A percentile compares a stretch with the other conserved stretches of the same genome.
These are phyloP conservation scores for Basidiobolus meristosporus DNA, from an alignment of 371 early-diverging fungal genomes.

Conservation along the genomic window DNA sequence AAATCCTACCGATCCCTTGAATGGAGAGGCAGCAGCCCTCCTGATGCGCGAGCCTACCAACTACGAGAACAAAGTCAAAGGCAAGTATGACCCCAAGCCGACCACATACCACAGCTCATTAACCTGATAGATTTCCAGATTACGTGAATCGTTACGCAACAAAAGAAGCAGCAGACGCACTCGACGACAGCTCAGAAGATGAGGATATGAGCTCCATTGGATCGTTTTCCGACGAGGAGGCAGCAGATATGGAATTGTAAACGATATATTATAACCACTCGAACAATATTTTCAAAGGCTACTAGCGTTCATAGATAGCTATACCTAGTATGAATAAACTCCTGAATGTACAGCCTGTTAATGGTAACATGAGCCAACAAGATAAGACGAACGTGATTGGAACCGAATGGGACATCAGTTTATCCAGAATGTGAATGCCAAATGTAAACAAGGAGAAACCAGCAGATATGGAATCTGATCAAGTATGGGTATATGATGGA, in stretches of 20 bases:
- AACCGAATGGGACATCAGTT: background rate
- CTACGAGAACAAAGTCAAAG: conserved; percentile 91
- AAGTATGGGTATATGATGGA: background rate
- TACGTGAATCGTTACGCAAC: conserved; percentile 73
- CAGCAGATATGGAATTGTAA: conserved; percentile 53
- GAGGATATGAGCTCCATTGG: conserved; percentile 64
- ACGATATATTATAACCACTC: no score
- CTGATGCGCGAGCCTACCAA: conserved; percentile 83
- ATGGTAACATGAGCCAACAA: no score
- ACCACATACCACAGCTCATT: background rate
- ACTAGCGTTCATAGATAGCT: no score
- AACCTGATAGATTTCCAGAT: conserved; percentile 20
- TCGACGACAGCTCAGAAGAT: conserved; percentile 46
- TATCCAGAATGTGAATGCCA: background rate
- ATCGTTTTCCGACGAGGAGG: conserved; percentile 59
- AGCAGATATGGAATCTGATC: background rate
- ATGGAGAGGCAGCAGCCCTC: conserved; percentile 96
- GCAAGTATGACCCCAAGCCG: conserved; percentile 12
- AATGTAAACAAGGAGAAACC: background rate
- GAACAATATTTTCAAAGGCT: no score
- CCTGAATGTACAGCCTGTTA: no score
- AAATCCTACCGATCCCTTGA: conserved; percentile 98
- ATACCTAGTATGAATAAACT: no score
- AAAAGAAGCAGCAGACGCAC: conserved; percentile 71
- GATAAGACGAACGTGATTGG: no score